Evolutionary conservation across 768 basidiomycete species (phyloP).

Genomic region (Lactarius tabidus): DNA sequence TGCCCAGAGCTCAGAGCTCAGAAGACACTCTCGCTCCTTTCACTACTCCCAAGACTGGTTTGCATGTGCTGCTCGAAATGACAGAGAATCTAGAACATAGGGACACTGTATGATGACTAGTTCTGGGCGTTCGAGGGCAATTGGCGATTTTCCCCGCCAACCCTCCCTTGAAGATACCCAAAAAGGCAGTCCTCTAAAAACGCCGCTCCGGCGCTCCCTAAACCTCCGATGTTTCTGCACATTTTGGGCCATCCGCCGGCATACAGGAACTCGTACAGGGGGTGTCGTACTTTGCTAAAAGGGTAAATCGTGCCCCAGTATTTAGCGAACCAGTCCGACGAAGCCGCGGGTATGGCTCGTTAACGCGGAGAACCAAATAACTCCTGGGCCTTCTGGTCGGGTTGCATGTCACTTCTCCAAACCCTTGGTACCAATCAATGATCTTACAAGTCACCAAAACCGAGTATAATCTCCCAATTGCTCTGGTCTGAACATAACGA

Average conservation of each 20-base stretch:
- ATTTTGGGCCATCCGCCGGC: not conserved
- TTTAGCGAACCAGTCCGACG: not conserved
- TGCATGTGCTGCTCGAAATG: no score
- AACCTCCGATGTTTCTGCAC: not conserved
- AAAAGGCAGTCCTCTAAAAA: slow-evolving; percentile 15
- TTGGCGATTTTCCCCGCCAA: not conserved
- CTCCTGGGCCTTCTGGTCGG: no score
- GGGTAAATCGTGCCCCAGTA: slow-evolving; percentile 16
- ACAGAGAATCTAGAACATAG: slow-evolving; percentile 12
- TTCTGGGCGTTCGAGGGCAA: slow-evolving; percentile 11
- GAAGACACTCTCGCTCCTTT: not conserved
- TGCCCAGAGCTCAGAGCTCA: slow-evolving; percentile 10
- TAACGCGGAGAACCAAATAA: slow-evolving; percentile 5
- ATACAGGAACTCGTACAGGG: not conserved
- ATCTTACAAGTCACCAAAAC: no score
- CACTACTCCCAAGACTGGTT: not conserved
- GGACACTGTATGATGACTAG: not conserved
- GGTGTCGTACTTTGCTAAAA: slow-evolving; percentile 15
- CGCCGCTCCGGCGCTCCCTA: slow-evolving; percentile 6
- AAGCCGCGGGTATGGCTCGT: not conserved
- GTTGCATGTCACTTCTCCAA: no score
- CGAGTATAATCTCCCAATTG: no score
- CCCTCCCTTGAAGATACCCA: slow-evolving; percentile 15
- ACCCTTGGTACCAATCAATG: no score
- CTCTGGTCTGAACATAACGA: no score